Base-by-base conservation (phyloP, 768 basidiomycete species). In the Cyclocybe cylindracea region DNA sequence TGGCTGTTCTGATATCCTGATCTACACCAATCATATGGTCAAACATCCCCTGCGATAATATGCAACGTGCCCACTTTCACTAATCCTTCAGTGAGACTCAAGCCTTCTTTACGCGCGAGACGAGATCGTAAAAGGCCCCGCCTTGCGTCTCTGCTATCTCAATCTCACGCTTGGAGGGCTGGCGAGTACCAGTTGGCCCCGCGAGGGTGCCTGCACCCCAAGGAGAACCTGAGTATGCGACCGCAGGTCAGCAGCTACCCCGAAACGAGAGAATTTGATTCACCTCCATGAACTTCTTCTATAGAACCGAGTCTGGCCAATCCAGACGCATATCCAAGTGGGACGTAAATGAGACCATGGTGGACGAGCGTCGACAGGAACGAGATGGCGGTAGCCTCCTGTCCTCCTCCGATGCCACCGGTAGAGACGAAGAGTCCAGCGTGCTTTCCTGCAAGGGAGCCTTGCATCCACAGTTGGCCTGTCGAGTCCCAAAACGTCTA, bases 401-500 rank as follows among this genome's bases (percentile, higher is more conserved):
- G 91, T n/a, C 92, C 92, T 52, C 91, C 90, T 48, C 91, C 90
- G 9, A 76, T 82, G n/a, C 77, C 72, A 1, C 78, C 87, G 1
- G 87, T 85, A 18, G 86, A 86, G 43, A 90, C 82, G 72, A 93
- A 94, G 38, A 84, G 70, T 10, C 84, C 78, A 2, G 80, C 91
- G 57, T 82, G 85, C 67, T 94, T 95, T 58, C 91, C 92, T 13
- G 76, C 68, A 45, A 94, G 73, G 1, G 68, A 73, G 16, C 90
- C 85, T 0, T 50, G 18, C 0, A 51, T 60, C 89, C 90, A 91
- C 32, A 89, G 76, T 1, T 67, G 60, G 49, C 91, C 89, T 7
- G 89, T 91, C 5, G 76, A 64, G 56, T 93, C 90, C 83, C 88
- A 91, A 71, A 94, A 87, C 0, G 77, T 66, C 85, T 86, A 43